phyloP scores from a whole-genome alignment of 1,139 yeast species.

The Diutina ranongensis region DNA sequence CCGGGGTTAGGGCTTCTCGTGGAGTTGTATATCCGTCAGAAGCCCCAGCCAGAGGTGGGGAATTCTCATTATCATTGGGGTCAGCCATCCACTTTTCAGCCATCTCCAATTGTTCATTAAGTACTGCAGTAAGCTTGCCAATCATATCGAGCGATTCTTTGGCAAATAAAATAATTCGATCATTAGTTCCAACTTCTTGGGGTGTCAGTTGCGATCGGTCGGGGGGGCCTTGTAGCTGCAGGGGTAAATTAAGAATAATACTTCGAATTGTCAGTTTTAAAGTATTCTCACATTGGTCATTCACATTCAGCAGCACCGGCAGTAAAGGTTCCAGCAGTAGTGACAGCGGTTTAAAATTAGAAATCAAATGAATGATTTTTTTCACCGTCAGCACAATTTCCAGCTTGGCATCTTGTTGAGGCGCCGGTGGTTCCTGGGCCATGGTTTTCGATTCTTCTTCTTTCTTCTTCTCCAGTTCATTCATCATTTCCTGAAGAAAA shows the following conservation, averaged over 20 bases:
- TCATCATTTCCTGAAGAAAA: conserved; percentile 37
- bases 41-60: not conserved
- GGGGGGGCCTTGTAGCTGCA: conserved; percentile 16
- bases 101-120: conserved; percentile 70
- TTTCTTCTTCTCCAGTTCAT: conserved; percentile 13
- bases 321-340: conserved; percentile 14
- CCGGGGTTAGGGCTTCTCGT: not conserved
- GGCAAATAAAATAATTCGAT: conserved; percentile 67
- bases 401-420: conserved; percentile 35
- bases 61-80: not conserved
- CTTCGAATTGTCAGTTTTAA: conserved; percentile 68
- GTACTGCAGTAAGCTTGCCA: conserved; percentile 66
- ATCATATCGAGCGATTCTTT: conserved; percentile 87
- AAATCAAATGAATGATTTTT: conserved; percentile 75
- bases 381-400: conserved; percentile 85
- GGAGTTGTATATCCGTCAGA: conserved; percentile 1
- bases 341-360: conserved; percentile 77
- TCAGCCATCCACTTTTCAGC: conserved; percentile 75
- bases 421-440: not conserved
- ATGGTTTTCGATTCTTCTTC: conserved; percentile 9
- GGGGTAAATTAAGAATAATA: conserved; percentile 64
- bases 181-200: conserved; percentile 29
- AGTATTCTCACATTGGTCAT: conserved; percentile 8
- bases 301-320: conserved; percentile 9
- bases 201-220: conserved; percentile 29